Conservation (phyloP, 768 basidiomycete species). For the Trametes gibbosa region DNA sequence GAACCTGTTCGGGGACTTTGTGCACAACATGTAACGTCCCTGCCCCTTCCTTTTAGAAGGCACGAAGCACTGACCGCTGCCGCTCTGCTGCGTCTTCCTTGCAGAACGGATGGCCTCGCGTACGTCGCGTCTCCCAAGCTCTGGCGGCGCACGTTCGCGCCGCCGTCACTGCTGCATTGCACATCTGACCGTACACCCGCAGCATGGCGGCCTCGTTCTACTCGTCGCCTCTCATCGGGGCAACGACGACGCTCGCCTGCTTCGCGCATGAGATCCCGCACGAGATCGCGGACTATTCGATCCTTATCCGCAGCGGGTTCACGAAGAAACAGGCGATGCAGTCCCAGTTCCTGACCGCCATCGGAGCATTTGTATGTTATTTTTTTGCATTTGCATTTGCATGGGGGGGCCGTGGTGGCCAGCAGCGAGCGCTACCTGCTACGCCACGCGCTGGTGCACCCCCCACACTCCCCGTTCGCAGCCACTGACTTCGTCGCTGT, state of each 20-base stretch:
- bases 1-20: constrained; percentile 91
- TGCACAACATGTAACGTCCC: constrained; percentile 76
- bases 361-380: constrained; percentile 84
- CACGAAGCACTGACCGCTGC: background rate
- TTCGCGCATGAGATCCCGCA: constrained; percentile 96
- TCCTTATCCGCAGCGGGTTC: constrained; percentile 85
- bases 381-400: too few species aligned
- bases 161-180: background rate
- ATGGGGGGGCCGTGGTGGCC: constrained; percentile 12
- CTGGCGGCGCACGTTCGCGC: constrained; percentile 16
- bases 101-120: constrained; percentile 90
- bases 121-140: constrained; percentile 39
- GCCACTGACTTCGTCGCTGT: background rate
- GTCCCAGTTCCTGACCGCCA: constrained; percentile 87
- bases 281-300: constrained; percentile 97
- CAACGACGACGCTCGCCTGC: constrained; percentile 92
- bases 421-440: background rate
- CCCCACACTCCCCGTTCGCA: background rate
- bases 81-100: background rate
- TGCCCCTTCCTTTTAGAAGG: constrained; percentile 14
- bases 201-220: constrained; percentile 98
- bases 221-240: constrained; percentile 90
- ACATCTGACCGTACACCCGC: background rate
- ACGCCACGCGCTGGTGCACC: background rate
- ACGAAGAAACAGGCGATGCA: constrained; percentile 91